These are phyloP conservation scores for Gastrolobium villosum DNA, from an alignment of 306 rosid genomes.

Conservation along the genomic window DNA sequence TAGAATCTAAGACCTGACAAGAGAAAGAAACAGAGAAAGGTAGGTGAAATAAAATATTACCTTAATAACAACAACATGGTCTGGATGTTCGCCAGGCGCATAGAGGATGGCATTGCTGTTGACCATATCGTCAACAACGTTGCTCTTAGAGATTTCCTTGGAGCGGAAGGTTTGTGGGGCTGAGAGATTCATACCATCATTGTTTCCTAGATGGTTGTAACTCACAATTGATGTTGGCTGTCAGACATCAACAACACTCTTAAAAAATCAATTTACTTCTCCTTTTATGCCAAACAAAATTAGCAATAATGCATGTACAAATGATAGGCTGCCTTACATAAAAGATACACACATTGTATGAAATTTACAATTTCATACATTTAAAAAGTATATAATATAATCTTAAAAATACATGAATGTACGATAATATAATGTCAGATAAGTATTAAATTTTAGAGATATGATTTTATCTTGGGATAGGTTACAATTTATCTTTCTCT, in stretches of 20 bases:
- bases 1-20: not conserved
- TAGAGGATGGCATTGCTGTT: conserved; percentile 93
- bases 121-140: conserved; percentile 98
- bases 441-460: no score
- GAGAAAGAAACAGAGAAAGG: not conserved
- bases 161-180: conserved; percentile 99
- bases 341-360: conserved; percentile 20
- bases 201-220: conserved; percentile 98
- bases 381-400: no score
- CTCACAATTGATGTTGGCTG: conserved; percentile 99
- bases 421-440: no score
- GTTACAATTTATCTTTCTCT: no score
- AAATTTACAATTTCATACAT: not conserved
- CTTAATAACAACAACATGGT: conserved; percentile 97
- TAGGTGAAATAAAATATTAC: conserved; percentile 48
- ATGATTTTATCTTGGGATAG: no score
- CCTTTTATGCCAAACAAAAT: conserved; percentile 13
- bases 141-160: conserved; percentile 97
- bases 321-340: not conserved
- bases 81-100: conserved; percentile 98
- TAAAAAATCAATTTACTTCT: conserved; percentile 4
- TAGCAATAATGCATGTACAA: not conserved
- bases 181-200: conserved; percentile 98
- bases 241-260: conserved; percentile 38
- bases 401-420: no score